Percentiles rank a stretch among this genome's conserved stretches.
phyloP scores from a whole-genome alignment of 192 early-diverging fungal species.

The Coemansia javaensis region DNA sequence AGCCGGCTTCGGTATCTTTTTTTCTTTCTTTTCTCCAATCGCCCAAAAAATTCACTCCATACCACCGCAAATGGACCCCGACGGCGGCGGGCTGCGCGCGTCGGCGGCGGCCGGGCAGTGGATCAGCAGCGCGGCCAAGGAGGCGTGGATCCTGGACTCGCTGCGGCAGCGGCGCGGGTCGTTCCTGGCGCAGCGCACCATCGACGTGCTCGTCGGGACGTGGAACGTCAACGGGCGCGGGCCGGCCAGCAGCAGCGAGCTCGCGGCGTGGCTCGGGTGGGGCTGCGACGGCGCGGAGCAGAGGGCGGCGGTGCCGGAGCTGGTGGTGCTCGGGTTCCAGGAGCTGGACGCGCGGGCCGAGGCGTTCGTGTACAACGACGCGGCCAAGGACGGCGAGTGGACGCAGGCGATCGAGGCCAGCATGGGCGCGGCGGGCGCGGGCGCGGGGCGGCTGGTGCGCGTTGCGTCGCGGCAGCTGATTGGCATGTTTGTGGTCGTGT shows the following conservation, averaged over 20 bases:
- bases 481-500: slow-evolving; percentile 83
- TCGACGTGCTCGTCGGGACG: slow-evolving; percentile 70
- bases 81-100: no score
- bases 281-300: slow-evolving; percentile 19
- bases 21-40: neutral
- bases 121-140: slow-evolving; percentile 37
- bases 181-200: slow-evolving; percentile 20
- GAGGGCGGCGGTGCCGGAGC: slow-evolving; percentile 18
- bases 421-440: slow-evolving; percentile 46
- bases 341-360: slow-evolving; percentile 84
- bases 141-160: slow-evolving; percentile 44
- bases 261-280: slow-evolving; percentile 63
- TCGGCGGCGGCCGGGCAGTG: no score
- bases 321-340: slow-evolving; percentile 68
- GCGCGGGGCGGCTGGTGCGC: slow-evolving; percentile 55
- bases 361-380: slow-evolving; percentile 79
- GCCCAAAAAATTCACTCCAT: no score
- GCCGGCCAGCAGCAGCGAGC: slow-evolving; percentile 44
- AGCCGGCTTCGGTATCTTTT: neutral
- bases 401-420: slow-evolving; percentile 62
- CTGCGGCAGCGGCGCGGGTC: slow-evolving; percentile 27
- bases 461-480: slow-evolving; percentile 79
- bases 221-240: slow-evolving; percentile 87
- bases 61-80: no score
- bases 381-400: slow-evolving; percentile 78